Conservation (phyloP, 305 asterid genomes). For the Lippia alba region DNA sequence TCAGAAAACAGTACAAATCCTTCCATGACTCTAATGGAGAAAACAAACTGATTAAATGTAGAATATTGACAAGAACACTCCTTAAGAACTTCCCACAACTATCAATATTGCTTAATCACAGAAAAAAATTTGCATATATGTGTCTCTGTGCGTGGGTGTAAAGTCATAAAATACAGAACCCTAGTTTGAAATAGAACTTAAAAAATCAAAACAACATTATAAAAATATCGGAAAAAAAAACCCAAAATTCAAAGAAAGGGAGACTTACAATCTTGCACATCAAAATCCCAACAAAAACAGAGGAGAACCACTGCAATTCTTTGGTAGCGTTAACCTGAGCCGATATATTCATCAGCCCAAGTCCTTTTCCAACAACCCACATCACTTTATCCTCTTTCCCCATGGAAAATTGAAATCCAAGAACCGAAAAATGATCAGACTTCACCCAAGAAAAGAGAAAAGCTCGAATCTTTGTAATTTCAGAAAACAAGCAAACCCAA, state of each 20-base stretch:
- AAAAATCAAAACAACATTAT: background rate
- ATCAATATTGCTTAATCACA: slow-evolving; percentile 4
- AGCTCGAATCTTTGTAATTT: too few species aligned
- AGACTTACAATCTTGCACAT: slow-evolving; percentile 88
- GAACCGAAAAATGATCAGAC: slow-evolving; percentile 18
- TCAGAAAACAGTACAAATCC: background rate
- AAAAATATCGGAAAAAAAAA: background rate
- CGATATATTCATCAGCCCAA: slow-evolving; percentile 46
- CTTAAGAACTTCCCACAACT: slow-evolving; percentile 7
- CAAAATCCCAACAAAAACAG: slow-evolving; percentile 68
- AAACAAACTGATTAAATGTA: background rate
- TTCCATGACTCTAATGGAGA: slow-evolving; percentile 12
- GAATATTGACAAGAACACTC: background rate
- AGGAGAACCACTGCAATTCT: slow-evolving; percentile 66
- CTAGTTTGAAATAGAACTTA: background rate
- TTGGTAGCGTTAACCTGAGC: slow-evolving; percentile 57
- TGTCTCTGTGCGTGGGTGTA: too few species aligned
- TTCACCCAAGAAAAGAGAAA: background rate
- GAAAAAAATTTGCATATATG: background rate
- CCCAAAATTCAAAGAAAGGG: background rate
- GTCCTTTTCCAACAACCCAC: slow-evolving; percentile 40
- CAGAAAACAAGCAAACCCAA: too few species aligned
- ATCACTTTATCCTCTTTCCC: slow-evolving; percentile 26
- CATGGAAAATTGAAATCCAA: slow-evolving; percentile 20
- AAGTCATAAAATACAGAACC: slow-evolving; percentile 7